A percentile compares a stretch with the other conserved stretches of the same genome.
phyloP scores from a whole-genome alignment of 352 stramenopile species.

The Phytophthora pini region DNA sequence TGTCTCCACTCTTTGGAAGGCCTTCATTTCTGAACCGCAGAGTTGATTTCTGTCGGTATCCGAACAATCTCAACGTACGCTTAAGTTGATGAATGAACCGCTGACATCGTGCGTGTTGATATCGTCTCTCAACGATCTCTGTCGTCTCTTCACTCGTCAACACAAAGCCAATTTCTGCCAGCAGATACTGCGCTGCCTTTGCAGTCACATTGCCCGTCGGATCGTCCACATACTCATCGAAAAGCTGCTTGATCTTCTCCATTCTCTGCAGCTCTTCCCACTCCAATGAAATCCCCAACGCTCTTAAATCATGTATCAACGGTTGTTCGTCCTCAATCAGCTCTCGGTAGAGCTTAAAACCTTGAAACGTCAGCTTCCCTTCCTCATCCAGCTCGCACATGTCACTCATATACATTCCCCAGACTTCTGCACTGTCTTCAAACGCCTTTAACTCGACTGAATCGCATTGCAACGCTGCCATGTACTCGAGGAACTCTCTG shows the following conservation, averaged over 20 bases:
- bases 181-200: constrained; percentile 55
- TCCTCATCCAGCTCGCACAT: constrained; percentile 47
- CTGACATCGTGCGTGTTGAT: constrained; percentile 50
- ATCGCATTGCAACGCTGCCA: constrained; percentile 41
- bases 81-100: constrained; percentile 52
- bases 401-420: constrained; percentile 76
- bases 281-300: constrained; percentile 50
- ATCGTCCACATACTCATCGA: constrained; percentile 60
- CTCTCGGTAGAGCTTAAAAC: constrained; percentile 67
- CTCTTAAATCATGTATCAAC: constrained; percentile 46
- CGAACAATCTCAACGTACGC: constrained; percentile 66
- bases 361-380: constrained; percentile 57
- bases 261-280: constrained; percentile 41
- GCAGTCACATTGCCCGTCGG: constrained; percentile 37
- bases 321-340: constrained; percentile 48
- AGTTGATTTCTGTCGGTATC: constrained; percentile 62
- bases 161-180: constrained; percentile 47
- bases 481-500: constrained; percentile 69
- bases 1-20: constrained; percentile 9
- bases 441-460: constrained; percentile 45
- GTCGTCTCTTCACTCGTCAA: constrained; percentile 45
- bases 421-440: constrained; percentile 48
- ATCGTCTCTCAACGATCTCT: constrained; percentile 46
- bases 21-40: constrained; percentile 45
- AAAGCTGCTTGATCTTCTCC: constrained; percentile 32